A percentile compares a stretch with the other conserved stretches of the same genome.
phyloP scores from a whole-genome alignment of 2,329 filamentous ascomycete genomes.

The Colletotrichum brevisporum region DNA sequence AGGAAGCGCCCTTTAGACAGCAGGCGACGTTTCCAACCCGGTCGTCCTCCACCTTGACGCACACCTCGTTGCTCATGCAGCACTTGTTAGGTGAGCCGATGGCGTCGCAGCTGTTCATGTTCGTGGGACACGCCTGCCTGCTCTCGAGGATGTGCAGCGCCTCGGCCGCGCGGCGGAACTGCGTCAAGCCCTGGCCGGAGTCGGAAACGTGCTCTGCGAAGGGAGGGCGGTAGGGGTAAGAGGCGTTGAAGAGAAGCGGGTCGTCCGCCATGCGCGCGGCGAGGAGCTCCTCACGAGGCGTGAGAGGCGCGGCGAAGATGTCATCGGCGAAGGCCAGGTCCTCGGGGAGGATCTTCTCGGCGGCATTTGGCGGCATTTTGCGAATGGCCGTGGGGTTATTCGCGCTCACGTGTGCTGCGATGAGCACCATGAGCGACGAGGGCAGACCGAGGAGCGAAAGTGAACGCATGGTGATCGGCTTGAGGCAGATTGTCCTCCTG shows the following conservation, averaged over 20 bases:
- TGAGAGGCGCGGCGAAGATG: slow-evolving; percentile 39
- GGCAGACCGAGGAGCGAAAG: slow-evolving; percentile 56
- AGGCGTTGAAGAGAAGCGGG: slow-evolving; percentile 31
- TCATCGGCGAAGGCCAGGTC: slow-evolving; percentile 68
- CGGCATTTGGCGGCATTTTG: slow-evolving; percentile 79
- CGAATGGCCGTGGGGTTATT: slow-evolving; percentile 73
- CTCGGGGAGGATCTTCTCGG: slow-evolving; percentile 81
- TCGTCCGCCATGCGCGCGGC: slow-evolving; percentile 49
- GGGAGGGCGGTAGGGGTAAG: slow-evolving; percentile 60
- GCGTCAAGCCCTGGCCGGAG: slow-evolving; percentile 44
- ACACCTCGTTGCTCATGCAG: slow-evolving; percentile 76
- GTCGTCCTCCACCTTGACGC: slow-evolving; percentile 74
- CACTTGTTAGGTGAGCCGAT: slow-evolving; percentile 80
- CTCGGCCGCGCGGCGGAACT: slow-evolving; percentile 61
- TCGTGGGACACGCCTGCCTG: slow-evolving; percentile 77
- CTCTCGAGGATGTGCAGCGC: slow-evolving; percentile 64
- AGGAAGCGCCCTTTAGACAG: slow-evolving; percentile 76
- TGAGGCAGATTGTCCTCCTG: neutral
- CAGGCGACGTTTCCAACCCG: slow-evolving; percentile 80
- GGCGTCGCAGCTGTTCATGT: slow-evolving; percentile 74
- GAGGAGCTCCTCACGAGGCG: slow-evolving; percentile 48
- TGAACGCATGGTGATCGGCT: slow-evolving; percentile 54
- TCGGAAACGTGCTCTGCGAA: slow-evolving; percentile 63
- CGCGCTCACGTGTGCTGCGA: slow-evolving; percentile 55
- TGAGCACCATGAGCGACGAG: slow-evolving; percentile 61